A percentile compares a stretch with the other conserved stretches of the same genome.
These are phyloP conservation scores for Tolypocladium nubicola DNA, from an alignment of 2,329 filamentous ascomycete species.

Conservation along the genomic window DNA sequence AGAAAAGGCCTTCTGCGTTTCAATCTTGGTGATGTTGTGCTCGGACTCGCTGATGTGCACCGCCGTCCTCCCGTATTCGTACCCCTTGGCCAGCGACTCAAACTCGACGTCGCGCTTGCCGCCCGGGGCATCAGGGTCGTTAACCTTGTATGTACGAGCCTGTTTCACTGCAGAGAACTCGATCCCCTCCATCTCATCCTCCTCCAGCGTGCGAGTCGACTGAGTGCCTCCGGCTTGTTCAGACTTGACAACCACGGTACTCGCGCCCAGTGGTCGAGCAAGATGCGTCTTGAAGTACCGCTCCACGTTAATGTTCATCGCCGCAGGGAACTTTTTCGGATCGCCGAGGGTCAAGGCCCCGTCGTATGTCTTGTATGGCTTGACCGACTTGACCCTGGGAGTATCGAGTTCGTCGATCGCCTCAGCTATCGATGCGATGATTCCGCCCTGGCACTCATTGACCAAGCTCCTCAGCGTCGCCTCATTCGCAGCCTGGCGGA, in stretches of 20 bases:
- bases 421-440: constrained; percentile 76
- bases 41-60: constrained; percentile 85
- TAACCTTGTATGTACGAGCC: constrained; percentile 70
- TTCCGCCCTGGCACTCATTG: constrained; percentile 55
- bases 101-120: constrained; percentile 73
- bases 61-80: constrained; percentile 83
- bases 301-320: constrained; percentile 76
- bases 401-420: constrained; percentile 71
- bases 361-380: constrained; percentile 68
- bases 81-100: constrained; percentile 84
- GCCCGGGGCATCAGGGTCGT: constrained; percentile 62
- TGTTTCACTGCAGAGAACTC: constrained; percentile 64
- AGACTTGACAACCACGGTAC: constrained; percentile 55
- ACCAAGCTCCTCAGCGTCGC: constrained; percentile 51
- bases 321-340: constrained; percentile 58
- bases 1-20: constrained; percentile 64
- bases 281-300: constrained; percentile 80
- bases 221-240: constrained; percentile 38
- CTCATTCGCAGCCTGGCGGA: constrained; percentile 52
- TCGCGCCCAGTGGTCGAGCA: constrained; percentile 65
- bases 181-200: constrained; percentile 36
- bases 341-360: constrained; percentile 75
- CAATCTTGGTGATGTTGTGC: constrained; percentile 76
- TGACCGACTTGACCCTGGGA: constrained; percentile 66
- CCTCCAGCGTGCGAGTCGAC: constrained; percentile 37